Evolutionary conservation across 208 protist species (phyloP), one percentile per base, ranked within the genome.

Genomic region (Trypanosoma brucei): DNA sequence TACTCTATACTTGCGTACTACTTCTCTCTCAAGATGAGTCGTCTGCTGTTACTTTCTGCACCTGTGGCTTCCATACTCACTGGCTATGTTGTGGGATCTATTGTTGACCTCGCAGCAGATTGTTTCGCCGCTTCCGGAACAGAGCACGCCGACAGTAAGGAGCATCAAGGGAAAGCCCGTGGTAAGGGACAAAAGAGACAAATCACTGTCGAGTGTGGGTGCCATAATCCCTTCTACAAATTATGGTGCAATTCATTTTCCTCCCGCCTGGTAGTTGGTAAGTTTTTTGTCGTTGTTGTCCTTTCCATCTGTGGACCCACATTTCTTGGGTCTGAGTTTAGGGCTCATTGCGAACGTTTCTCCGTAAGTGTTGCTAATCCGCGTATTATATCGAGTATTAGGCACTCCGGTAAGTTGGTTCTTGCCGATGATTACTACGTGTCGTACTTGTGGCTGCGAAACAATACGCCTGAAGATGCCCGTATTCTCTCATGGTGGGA

Each of bases 401-500:
- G 40, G 2, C 34, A 65, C 5, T 44, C 67, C 36, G 91, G 83
- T 7, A 53, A 44, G 22, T 11, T 61, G 4, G 62, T 95, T 9
- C 42, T 98, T n/a, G 84, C 98, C 30, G 94, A 99, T 67, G 98
- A 99, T 84, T 99, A 99, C 83, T 77, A 96, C 44, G 93, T 98
- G 65, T 79, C 94, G 1, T 99, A 99, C 79, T 59, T 85, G 54
- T 99, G 98, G 98, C 76, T 99, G 6, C 63, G 83, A 14, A 56
- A 89, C 37, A 98, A 99, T 78, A 99, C 98, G 1, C 65, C 89
- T 1, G 56, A 71, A 9, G 86, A 99, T 62, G 93, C 97, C n/a
- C 82, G 81, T 56, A 67, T 99, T 9, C 95, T 99, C 82, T 77
- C 90, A 2, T 99, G 97, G 98, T 99, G 98, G 98, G 98, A 99